Evolutionary conservation across 306 rosid species (phyloP), one percentile per base, ranked within the genome.

Genomic region (Cucurbita ficifolia): DNA sequence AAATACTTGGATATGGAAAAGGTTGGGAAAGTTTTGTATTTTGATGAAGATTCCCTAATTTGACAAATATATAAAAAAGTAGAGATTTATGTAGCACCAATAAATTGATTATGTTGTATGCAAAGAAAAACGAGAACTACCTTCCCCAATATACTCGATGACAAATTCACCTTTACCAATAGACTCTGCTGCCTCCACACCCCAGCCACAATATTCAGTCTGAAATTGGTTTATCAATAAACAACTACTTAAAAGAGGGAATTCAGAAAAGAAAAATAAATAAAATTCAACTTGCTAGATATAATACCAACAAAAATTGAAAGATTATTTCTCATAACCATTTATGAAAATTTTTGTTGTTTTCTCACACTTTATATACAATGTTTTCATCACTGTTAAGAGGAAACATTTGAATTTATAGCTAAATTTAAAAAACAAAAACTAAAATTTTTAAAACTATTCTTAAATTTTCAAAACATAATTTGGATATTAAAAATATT

Each of bases 141-240:
- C 98, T 93, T 93, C 98, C 72, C 98, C 97, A 76, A 86, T 78
- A 77, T 93, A 93, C 86, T 93, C 98, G 60, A 93, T 78, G 73
- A 93, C 76, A 75, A 90, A 90, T 57, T 81, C 88, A 7, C 90
- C 98, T 81, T 88, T 86, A 67, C 81, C 75, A 29, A 93, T 78
- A 24, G 78, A 42, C 83, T 93, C 98, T 14, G 87, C 84, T 0
- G 98, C 93, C 85, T 83, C 97, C 54, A 88, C 98, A 82, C 98
- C 98, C 98, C 98, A 93, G 74, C 98, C 98, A 82, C 98, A 93
- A 64, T 80, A 85, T 80, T 81, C 86, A 17, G 98, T 93, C 98
- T 93, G 92, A 62, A 76, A 75, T 77, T 73, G 60, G 70, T 46
- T 68, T 7, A 46, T 7, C 55, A 46, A 46, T 65, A 45, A 45